Conservation (phyloP, 2,329 filamentous ascomycete genomes). For the Ophiostoma triangulosporum region DNA sequence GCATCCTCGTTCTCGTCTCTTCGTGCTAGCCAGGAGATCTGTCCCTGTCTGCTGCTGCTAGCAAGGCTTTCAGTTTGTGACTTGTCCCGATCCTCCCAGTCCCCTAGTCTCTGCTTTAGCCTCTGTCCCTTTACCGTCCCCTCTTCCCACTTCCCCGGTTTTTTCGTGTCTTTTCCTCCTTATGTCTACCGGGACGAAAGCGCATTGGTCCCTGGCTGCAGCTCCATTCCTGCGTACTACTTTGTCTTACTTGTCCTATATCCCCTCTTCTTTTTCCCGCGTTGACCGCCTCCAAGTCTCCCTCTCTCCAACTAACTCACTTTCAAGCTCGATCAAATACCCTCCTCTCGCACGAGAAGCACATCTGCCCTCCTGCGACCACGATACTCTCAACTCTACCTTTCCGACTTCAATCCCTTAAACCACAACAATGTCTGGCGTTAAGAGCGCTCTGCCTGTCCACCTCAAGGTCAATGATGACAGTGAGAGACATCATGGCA, state of each 20-base stretch:
- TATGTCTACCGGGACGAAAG: background rate
- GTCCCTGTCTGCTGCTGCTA: background rate
- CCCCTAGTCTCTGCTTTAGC: background rate
- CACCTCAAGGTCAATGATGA: conserved; percentile 58
- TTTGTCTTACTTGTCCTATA: background rate
- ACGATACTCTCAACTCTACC: background rate
- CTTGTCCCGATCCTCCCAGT: background rate
- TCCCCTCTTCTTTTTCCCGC: background rate
- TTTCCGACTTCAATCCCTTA: background rate
- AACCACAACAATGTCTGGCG: conserved; percentile 52
- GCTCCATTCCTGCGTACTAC: background rate
- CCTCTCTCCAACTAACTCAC: background rate
- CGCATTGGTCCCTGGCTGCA: background rate
- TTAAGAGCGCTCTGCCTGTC: conserved; percentile 65
- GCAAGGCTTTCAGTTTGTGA: background rate
- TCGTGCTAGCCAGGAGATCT: background rate
- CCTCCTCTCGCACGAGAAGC: background rate
- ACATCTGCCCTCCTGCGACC: background rate
- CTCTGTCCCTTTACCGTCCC: background rate
- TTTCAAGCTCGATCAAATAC: background rate
- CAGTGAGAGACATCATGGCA: conserved; percentile 61
- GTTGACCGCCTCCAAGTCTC: background rate
- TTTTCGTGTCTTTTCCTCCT: background rate
- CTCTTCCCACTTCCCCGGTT: background rate
- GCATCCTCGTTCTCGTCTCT: background rate